Percentiles rank a stretch among this genome's conserved stretches.
These are phyloP conservation scores for Zangia roseola DNA, from an alignment of 768 basidiomycete genomes.

Conservation along the genomic window DNA sequence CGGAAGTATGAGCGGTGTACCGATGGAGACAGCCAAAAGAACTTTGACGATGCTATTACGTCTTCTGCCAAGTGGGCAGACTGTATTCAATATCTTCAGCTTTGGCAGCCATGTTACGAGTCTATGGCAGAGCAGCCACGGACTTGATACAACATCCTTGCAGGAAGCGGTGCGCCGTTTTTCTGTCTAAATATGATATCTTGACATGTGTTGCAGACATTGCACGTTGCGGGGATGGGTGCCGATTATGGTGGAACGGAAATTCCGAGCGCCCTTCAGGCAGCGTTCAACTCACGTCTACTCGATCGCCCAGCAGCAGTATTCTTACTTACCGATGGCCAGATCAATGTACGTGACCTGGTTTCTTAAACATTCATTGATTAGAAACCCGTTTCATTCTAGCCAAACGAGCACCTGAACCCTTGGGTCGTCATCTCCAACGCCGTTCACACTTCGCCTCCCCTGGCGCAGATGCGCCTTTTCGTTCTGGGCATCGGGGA, in stretches of 20 bases:
- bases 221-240: slow-evolving; percentile 38
- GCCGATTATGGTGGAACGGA: slow-evolving; percentile 55
- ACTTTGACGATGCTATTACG: slow-evolving; percentile 48
- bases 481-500: slow-evolving; percentile 61
- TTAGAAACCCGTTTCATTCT: background rate
- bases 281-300: slow-evolving; percentile 37
- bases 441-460: slow-evolving; percentile 34
- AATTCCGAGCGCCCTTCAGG: slow-evolving; percentile 40
- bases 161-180: slow-evolving; percentile 33
- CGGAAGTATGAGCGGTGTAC: slow-evolving; percentile 46
- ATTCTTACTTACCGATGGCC: slow-evolving; percentile 62
- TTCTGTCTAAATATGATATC: background rate
- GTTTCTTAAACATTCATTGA: no score
- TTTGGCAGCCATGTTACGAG: slow-evolving; percentile 38
- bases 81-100: slow-evolving; percentile 55
- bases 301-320: slow-evolving; percentile 42
- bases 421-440: slow-evolving; percentile 20
- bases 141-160: slow-evolving; percentile 33
- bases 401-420: slow-evolving; percentile 18
- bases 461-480: slow-evolving; percentile 41
- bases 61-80: slow-evolving; percentile 42
- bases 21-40: slow-evolving; percentile 48
- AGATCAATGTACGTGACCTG: slow-evolving; percentile 30
- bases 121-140: slow-evolving; percentile 38
- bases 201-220: slow-evolving; percentile 32